Evolutionary conservation across 768 basidiomycete species (phyloP), one percentile per base, ranked within the genome.

Genomic region (Amylocystis lapponica): DNA sequence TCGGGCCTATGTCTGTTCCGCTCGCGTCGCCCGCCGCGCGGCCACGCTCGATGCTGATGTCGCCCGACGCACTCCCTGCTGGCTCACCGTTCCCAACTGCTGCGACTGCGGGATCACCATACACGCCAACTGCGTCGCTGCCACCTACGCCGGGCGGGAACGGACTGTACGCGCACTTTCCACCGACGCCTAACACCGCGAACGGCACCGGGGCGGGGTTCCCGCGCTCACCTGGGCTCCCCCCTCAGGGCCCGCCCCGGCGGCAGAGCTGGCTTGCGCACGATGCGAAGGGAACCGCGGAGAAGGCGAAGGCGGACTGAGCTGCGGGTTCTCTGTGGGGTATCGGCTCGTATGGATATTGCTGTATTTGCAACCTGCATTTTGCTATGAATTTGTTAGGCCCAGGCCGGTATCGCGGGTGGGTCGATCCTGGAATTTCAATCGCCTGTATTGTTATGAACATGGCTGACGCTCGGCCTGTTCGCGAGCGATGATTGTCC

Each of bases 141-240:
- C 47, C 46, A 33, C 53, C 49, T 32, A 51, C 44, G 20, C 48
- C 52, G 6, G 43, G 34, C 23, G 30, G 30, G 2, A 44, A 30
- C 6, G 52, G 50, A 33, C 27, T 53, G 27, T 64, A 60, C 45
- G 45, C 53, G 16, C 53, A 61, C 35, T 66, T 69, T 59, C 66
- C 65, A 16, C 65, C 62, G 1, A 65, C 65, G 36, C 66, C 65
- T 3, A 59, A 55, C 27, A 53, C 62, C n/a, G 54, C 47, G 20
- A 49, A 50, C 31, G 53, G n/a, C n/a, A n/a, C n/a, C n/a, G n/a
- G 55, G 19, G 19, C 34, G 16, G 44, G 49, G 3, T 56, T 56
- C 46, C 52, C 54, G 26, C 31, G 41, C 12, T 52, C 56, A 30
- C 54, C 54, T 10, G 46, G 43, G 3, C 30, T 43, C 21, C 46